Percentiles rank a stretch among this genome's conserved stretches.
phyloP scores from a whole-genome alignment of 2,329 filamentous ascomycete species.

The Epichloe hybrida region DNA sequence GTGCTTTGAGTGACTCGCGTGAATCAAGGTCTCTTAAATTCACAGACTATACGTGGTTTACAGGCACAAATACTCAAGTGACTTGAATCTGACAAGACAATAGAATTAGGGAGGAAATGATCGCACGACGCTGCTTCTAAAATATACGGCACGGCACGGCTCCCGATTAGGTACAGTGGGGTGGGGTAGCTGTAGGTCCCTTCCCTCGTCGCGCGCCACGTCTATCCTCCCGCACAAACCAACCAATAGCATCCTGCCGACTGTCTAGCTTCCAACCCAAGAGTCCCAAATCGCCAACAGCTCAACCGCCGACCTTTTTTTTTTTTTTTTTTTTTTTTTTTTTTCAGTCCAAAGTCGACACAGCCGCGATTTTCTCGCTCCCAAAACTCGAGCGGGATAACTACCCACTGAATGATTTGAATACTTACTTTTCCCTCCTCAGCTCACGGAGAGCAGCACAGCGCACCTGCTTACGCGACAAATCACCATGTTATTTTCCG shows the following conservation, averaged over 20 bases:
- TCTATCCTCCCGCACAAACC: background rate
- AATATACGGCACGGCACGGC: too few species aligned
- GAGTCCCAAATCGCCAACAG: background rate
- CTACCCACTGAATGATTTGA: too few species aligned
- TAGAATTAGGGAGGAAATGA: too few species aligned
- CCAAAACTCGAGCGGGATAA: background rate
- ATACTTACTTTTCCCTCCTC: too few species aligned
- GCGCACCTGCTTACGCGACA: background rate
- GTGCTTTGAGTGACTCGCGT: background rate
- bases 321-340: background rate
- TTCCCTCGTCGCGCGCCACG: background rate
- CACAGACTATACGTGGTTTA: too few species aligned
- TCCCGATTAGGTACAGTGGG: background rate
- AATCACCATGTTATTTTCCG: conserved; percentile 43
- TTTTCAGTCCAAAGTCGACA: background rate
- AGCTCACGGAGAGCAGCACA: background rate
- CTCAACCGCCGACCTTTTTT: background rate
- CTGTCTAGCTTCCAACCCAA: background rate
- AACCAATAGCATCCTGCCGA: background rate
- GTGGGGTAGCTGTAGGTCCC: background rate
- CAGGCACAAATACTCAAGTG: too few species aligned
- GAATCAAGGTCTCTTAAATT: background rate
- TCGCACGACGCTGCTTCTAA: too few species aligned
- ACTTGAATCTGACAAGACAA: too few species aligned
- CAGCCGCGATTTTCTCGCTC: background rate